Evolutionary conservation across 495 filamentous ascomycete genomes (phyloP).

Genomic region (Podospora anserina): DNA sequence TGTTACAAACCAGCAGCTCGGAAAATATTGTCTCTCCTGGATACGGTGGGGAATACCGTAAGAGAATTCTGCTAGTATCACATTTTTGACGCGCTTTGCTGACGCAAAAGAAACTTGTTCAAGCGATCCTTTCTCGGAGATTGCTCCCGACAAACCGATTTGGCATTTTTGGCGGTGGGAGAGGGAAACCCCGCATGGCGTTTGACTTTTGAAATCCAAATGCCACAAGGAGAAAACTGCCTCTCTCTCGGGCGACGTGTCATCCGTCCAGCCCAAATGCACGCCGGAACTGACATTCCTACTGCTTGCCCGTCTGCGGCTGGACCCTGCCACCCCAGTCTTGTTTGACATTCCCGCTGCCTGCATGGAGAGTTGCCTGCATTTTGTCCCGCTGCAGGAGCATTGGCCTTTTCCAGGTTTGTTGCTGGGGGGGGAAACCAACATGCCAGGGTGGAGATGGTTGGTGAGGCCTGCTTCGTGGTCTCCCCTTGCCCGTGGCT

Average conservation of each 20-base stretch:
- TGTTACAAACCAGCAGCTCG: background rate
- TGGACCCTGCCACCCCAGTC: background rate
- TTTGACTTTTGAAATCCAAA: background rate
- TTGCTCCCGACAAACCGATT: background rate
- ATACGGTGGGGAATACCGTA: background rate
- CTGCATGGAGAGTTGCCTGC: no score
- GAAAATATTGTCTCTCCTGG: background rate
- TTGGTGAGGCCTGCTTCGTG: no score
- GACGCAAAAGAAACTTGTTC: background rate
- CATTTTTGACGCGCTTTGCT: background rate
- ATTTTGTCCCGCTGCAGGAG: no score
- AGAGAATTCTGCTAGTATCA: background rate
- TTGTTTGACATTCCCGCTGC: background rate
- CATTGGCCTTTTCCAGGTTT: no score
- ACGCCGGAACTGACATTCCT: background rate
- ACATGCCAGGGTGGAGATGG: no score
- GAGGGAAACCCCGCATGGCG: background rate
- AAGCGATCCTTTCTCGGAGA: background rate
- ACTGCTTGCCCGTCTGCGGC: background rate
- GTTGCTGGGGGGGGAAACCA: background rate
- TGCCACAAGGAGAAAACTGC: background rate
- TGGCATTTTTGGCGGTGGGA: background rate
- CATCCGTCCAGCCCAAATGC: background rate
- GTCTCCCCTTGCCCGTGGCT: background rate
- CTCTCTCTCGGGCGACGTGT: background rate